Base-by-base conservation (phyloP, 345 rosid species). In the Erysimum cheiranthoides region DNA sequence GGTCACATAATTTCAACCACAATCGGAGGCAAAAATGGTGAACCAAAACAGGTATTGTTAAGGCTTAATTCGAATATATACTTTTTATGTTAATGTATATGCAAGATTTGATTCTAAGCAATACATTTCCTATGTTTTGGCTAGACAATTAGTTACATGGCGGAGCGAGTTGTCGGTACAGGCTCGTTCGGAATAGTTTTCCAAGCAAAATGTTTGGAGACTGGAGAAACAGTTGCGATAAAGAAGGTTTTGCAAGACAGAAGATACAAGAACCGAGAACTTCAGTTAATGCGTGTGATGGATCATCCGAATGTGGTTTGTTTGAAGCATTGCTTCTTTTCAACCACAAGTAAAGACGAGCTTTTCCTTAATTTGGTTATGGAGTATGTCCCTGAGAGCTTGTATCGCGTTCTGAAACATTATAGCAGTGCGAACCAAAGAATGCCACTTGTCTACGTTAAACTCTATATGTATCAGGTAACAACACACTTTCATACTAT, bases 321-420 rank as follows among this genome's bases (percentile, higher is more conserved):
- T 53, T 83, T 92, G 86, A 92, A 89, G 82, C 97, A 92, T 78
- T 92, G 96, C 49, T 92, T 92, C 90, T 92, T 89, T 78, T 92
- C 97, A 0, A 89, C 96, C 0, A 92, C 97, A 21, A 85, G 86
- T 60, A 89, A 87, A 76, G 83, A 92, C 45, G 97, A 92, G 70
- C 96, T 92, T 30, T 92, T 92, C 58, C 86, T 92, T 16, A 92
- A 92, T 76, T 79, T 92, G 87, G 97, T 92, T 28, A 92, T 92
- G 97, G 97, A 92, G 75, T 92, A 88, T 66, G 96, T 92, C 2
- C 92, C 96, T 0, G 97, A 92, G 78, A 92, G 93, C 86, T 88
- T 92, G 90, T 92, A 89, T 61, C 78, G 86, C 14, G 92, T 92
- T 77, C 84, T 92, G 32, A 92, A 89, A 81, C 97, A 92, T 71